phyloP scores from a whole-genome alignment of 2,329 filamentous ascomycete genomes.

The Fusarium citri region DNA sequence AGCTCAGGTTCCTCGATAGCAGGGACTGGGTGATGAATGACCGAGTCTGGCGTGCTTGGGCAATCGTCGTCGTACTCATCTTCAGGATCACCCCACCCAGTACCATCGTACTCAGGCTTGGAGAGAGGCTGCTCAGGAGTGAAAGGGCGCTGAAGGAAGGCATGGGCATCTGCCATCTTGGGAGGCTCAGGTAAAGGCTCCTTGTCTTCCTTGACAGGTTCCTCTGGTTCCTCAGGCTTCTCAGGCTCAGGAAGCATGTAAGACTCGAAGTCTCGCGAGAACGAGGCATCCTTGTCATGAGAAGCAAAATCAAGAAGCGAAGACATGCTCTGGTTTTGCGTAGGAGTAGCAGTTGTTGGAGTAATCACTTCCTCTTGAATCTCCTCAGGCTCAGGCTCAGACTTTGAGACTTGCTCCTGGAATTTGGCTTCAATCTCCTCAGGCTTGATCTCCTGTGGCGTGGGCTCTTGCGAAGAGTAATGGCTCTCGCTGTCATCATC shows the following conservation, averaged over 20 bases:
- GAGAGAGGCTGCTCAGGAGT: constrained; percentile 65
- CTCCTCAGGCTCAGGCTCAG: constrained; percentile 28
- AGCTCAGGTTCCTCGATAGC: constrained; percentile 56
- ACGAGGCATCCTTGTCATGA: constrained; percentile 52
- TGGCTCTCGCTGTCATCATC: constrained; percentile 56
- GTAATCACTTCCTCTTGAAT: constrained; percentile 62
- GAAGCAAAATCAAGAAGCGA: constrained; percentile 55
- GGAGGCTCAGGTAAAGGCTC: constrained; percentile 40
- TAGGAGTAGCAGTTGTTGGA: constrained; percentile 57
- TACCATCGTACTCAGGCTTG: constrained; percentile 73
- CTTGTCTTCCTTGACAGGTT: constrained; percentile 38
- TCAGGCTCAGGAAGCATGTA: constrained; percentile 59
- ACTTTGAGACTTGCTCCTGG: constrained; percentile 55
- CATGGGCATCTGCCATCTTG: constrained; percentile 54
- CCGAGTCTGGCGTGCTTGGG: constrained; percentile 85
- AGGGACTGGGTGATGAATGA: constrained; percentile 80
- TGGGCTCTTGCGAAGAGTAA: constrained; percentile 49
- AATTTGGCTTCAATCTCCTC: constrained; percentile 1
- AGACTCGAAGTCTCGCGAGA: constrained; percentile 59
- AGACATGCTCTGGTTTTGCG: constrained; percentile 35
- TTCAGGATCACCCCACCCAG: constrained; percentile 68
- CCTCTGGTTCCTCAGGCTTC: constrained; percentile 49
- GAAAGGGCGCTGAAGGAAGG: constrained; percentile 55
- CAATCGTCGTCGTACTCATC: constrained; percentile 65
- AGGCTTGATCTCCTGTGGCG: constrained; percentile 41